Conservation (phyloP, 768 basidiomycete genomes). For the Podaxis pistillaris region DNA sequence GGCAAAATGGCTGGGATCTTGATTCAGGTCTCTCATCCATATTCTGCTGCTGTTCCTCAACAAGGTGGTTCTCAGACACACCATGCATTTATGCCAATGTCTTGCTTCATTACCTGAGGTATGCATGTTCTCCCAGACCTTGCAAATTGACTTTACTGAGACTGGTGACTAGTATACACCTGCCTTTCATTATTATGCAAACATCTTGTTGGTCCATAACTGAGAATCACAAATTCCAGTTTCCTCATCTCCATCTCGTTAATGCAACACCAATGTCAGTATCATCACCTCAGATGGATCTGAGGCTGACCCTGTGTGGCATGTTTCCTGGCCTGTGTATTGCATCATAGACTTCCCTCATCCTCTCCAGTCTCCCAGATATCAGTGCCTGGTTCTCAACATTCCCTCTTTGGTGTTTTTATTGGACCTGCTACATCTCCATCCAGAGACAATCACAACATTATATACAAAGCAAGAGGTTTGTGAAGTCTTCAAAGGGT, state of each 20-base stretch:
- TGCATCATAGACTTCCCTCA: slow-evolving; percentile 11
- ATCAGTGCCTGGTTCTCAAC: slow-evolving; percentile 9
- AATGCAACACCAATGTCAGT: slow-evolving; percentile 22
- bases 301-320: not conserved
- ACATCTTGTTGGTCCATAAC: too few species aligned
- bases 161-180: too few species aligned
- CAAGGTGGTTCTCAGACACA: too few species aligned
- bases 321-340: not conserved
- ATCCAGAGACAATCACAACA: slow-evolving; percentile 9
- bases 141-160: too few species aligned
- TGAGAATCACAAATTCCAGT: slow-evolving; percentile 22
- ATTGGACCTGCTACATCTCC: slow-evolving; percentile 12
- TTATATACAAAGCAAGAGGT: slow-evolving; percentile 7
- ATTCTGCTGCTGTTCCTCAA: too few species aligned
- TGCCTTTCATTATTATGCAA: too few species aligned
- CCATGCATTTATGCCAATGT: too few species aligned
- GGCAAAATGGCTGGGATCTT: not conserved
- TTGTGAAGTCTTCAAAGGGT: not conserved
- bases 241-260: slow-evolving; percentile 32
- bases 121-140: too few species aligned
- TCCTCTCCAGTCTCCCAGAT: slow-evolving; percentile 14
- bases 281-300: not conserved
- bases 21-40: too few species aligned
- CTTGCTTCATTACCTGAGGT: too few species aligned
- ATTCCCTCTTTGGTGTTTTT: slow-evolving; percentile 3